Base-by-base conservation (phyloP, 805 yeast species). In the Wickerhamomyces mucosus region DNA sequence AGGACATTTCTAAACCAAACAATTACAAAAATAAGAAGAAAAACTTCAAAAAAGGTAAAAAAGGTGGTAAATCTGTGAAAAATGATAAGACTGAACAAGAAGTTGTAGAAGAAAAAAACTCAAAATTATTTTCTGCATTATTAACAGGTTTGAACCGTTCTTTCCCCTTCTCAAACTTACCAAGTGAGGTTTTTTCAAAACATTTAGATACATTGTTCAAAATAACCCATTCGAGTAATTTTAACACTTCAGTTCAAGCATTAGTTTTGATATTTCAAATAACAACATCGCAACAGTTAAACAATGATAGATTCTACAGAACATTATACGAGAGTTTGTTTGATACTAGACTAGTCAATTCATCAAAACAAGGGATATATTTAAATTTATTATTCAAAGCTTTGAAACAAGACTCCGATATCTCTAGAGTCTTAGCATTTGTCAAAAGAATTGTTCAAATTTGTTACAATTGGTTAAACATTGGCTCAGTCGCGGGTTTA, bases 81-180 rank as follows among this genome's bases (percentile, higher is more conserved):
- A 65, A 55, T 31, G 78, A 62, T 28, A 79, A 78, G 53, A 63
- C 78, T 10, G 82, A 75, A 39, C 60, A 58, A 26, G 89, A 81
- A 43, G 58, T 78, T 2, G 38, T 62, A 15, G 83, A 85, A 49
- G 97, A 92, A 53, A 83, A 78, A 46, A 81, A 78, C 47, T 69
- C 94, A 27, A 83, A 82, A 48, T 59, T 89, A 45, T 84, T 89
- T 46, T 77, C 95, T 18, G 96, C 96, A 12, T 68, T 92, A 35
- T 69, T 92, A 42, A 85, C 98, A 1, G 98, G 98, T 44, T 71
- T 92, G 36, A 92, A 92, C 55, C 81, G 98, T 59, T 88, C 97
- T 1, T 89, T 84, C 67, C 97, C 97, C 34, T 92, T 83, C 53
- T 76, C 95, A 3, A 68, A 75, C 40, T 63, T 92, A 33, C 77